A percentile compares a stretch with the other conserved stretches of the same genome.
These are phyloP conservation scores for Alternaria alternata DNA, from an alignment of 2,329 filamentous ascomycete genomes.

Conservation along the genomic window DNA sequence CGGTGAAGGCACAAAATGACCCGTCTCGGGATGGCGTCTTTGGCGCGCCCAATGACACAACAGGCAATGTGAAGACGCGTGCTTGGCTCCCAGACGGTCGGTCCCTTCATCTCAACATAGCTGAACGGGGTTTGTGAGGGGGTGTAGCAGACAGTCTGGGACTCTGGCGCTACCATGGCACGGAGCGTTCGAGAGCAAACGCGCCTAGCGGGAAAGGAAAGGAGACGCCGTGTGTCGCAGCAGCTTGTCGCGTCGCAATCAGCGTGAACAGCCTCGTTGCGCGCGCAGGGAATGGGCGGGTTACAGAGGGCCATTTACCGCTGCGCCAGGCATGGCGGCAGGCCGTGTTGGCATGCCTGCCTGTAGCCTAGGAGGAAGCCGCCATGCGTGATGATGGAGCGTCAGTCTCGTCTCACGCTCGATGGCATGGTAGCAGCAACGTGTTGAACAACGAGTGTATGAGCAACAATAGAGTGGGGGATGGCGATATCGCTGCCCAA, in stretches of 20 bases:
- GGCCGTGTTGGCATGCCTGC: constrained; percentile 24
- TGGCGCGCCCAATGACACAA: constrained; percentile 20
- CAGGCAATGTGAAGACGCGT: constrained; percentile 24
- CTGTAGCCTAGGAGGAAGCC: constrained; percentile 18
- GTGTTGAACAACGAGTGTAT: background rate
- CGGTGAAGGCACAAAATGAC: constrained; percentile 22
- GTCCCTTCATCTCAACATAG: constrained; percentile 22
- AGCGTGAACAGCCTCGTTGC: constrained; percentile 21
- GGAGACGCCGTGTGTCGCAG: constrained; percentile 39
- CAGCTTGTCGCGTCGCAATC: constrained; percentile 21
- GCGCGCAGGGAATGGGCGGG: constrained; percentile 5
- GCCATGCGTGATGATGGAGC: constrained; percentile 23
- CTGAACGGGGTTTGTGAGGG: constrained; percentile 19
- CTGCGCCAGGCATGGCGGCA: constrained; percentile 31
- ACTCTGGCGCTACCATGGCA: constrained; percentile 21
- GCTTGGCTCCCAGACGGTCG: constrained; percentile 22
- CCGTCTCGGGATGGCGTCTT: constrained; percentile 13
- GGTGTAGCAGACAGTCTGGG: constrained; percentile 16
- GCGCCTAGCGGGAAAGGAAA: constrained; percentile 18
- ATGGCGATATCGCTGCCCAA: constrained; percentile 2
- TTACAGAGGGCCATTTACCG: constrained; percentile 9
- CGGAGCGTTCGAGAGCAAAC: constrained; percentile 18
- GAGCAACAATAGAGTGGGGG: background rate
- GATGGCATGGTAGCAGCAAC: background rate
- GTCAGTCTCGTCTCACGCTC: constrained; percentile 25